Base-by-base conservation (phyloP, 345 rosid species). In the Eucalyptus tenuipes region DNA sequence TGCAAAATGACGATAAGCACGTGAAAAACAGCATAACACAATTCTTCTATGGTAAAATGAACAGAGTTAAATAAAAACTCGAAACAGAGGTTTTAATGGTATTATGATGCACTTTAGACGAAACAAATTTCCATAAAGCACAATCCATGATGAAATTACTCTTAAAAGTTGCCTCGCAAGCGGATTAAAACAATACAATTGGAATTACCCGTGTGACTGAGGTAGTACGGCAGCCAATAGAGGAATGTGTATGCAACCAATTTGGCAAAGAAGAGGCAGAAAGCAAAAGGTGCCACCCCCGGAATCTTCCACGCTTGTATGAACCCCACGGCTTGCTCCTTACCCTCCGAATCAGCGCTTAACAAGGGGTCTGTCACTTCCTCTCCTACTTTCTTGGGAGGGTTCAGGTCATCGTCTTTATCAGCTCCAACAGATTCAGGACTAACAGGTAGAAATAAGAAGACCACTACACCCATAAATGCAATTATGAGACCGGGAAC, bases 221-320 rank as follows among this genome's bases (percentile, higher is more conserved):
- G 91, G 94, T 98, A 98, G 96, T 92, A 98, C 64, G 99, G 99
- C 89, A 98, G 98, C 99, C 99, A 98, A 88, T 96, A 95, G 88
- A 97, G 97, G 91, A 98, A 98, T 47, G 99, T 96, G 93, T 97
- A 98, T 7, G 98, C 96, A 84, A 98, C 99, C 92, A 98, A 91
- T 89, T 97, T 98, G 82, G 98, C 89, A 84, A 98, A 98, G 94
- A 98, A 96, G 89, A 97, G 98, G 89, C 99, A 96, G 61, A 97
- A 90, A 20, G 99, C 98, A 88, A 97, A 98, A 75, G 98, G 95
- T 85, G 98, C 96, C 88, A 97, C 98, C 22, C 99, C 99, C 1
- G 99, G 99, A 53, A 98, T 98, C 89, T 93, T 96, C 98, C 98
- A 98, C 7, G 99, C 99, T 53, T 96, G 96, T 57, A 94, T 66